Evolutionary conservation across 306 rosid species (phyloP).

Genomic region (Vigna hirtella): DNA sequence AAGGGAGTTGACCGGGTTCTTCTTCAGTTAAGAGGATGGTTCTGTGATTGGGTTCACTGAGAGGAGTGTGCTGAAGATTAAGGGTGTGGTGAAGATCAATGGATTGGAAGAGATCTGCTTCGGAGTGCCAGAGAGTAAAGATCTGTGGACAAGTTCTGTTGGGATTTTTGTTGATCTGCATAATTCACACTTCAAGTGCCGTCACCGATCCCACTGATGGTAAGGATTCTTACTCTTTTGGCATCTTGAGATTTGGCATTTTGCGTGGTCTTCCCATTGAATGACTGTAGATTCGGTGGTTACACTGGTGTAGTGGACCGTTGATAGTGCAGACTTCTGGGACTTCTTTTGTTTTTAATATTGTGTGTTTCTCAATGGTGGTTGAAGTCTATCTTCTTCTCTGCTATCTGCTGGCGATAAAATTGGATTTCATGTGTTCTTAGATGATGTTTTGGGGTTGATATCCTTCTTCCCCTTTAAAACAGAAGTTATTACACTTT

Average conservation of each 20-base stretch:
- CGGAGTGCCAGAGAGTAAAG: conserved; percentile 53
- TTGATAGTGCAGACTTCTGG: conserved; percentile 30
- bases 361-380: conserved; percentile 7
- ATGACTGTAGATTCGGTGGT: conserved; percentile 36
- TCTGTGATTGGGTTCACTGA: conserved; percentile 46
- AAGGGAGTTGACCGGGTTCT: conserved; percentile 38
- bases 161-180: conserved; percentile 65
- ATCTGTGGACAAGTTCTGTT: conserved; percentile 59
- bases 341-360: conserved; percentile 13
- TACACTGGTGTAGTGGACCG: conserved; percentile 15
- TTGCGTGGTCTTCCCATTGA: conserved; percentile 42
- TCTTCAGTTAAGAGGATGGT: conserved; percentile 57
- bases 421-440: conserved; percentile 28
- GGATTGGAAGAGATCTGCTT: conserved; percentile 75
- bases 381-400: conserved; percentile 35
- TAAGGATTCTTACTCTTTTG: conserved; percentile 49
- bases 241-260: conserved; percentile 36
- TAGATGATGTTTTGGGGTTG: conserved; percentile 44
- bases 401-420: conserved; percentile 17
- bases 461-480: conserved; percentile 1
- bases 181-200: conserved; percentile 63
- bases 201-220: conserved; percentile 81
- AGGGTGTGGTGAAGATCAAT: conserved; percentile 58
- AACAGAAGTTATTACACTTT: conserved; percentile 3
- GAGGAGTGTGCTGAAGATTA: conserved; percentile 44